These are phyloP conservation scores for Inga laurina DNA, from an alignment of 306 rosid genomes.

Conservation along the genomic window DNA sequence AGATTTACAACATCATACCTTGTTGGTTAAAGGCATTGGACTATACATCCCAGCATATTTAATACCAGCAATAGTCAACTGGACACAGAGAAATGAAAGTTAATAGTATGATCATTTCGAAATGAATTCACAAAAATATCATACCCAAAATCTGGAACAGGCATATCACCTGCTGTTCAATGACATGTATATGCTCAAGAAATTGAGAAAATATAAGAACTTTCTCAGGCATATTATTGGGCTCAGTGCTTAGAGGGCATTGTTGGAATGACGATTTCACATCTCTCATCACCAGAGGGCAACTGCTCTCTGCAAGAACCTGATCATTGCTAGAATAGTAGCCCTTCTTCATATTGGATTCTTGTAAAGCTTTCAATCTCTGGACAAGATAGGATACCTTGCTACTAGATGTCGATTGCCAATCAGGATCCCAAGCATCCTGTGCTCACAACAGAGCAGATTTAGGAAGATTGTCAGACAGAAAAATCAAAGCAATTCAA, in stretches of 20 bases:
- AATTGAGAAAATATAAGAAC: constrained; percentile 93
- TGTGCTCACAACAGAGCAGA: constrained; percentile 42
- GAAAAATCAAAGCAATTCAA: constrained; percentile 19
- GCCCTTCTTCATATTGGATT: constrained; percentile 46
- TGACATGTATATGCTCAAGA: constrained; percentile 97
- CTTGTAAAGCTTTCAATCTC: constrained; percentile 74
- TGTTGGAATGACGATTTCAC: constrained; percentile 33
- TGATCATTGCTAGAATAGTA: constrained; percentile 32
- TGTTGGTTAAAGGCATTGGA: constrained; percentile 85
- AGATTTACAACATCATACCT: constrained; percentile 54
- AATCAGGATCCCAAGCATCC: constrained; percentile 99
- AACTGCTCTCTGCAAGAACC: constrained; percentile 32
- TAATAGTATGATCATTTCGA: constrained; percentile 28
- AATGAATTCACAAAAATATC: constrained; percentile 17
- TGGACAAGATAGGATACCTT: constrained; percentile 76
- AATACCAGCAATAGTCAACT: constrained; percentile 83
- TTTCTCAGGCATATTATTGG: constrained; percentile 56
- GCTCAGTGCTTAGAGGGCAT: constrained; percentile 30
- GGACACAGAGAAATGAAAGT: constrained; percentile 35
- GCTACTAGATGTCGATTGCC: constrained; percentile 98
- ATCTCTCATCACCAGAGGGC: constrained; percentile 37
- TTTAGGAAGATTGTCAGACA: constrained; percentile 15
- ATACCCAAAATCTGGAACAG: background rate
- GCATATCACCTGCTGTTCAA: constrained; percentile 84
- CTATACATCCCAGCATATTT: constrained; percentile 91